These are phyloP conservation scores for Peniophora sp. DNA, from an alignment of 1,284 basidiomycete genomes.

Conservation along the genomic window DNA sequence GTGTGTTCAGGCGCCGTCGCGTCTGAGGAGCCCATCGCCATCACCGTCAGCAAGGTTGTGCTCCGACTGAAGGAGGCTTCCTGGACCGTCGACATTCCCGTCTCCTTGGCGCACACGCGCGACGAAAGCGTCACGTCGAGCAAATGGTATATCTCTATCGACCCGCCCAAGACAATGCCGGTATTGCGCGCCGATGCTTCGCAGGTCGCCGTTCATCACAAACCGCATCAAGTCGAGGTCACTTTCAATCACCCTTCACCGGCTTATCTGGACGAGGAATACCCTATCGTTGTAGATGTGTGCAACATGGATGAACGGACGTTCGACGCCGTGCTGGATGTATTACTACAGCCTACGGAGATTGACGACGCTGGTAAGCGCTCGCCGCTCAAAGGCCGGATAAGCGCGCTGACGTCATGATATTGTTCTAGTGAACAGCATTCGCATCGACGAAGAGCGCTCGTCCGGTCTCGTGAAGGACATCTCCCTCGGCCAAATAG, in stretches of 20 bases:
- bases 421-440: slow-evolving; percentile 48
- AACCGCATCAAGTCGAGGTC: slow-evolving; percentile 51
- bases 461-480: slow-evolving; percentile 71
- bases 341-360: slow-evolving; percentile 73
- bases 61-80: slow-evolving; percentile 44
- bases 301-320: slow-evolving; percentile 61
- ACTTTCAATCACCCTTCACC: slow-evolving; percentile 50
- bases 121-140: slow-evolving; percentile 22
- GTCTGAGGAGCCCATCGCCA: slow-evolving; percentile 34
- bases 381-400: neutral
- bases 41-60: slow-evolving; percentile 46
- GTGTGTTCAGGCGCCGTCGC: slow-evolving; percentile 50
- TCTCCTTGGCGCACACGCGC: slow-evolving; percentile 32
- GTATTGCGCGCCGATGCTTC: slow-evolving; percentile 40
- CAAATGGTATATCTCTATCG: slow-evolving; percentile 49
- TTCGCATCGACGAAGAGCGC: slow-evolving; percentile 50
- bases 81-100: slow-evolving; percentile 59
- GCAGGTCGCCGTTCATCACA: slow-evolving; percentile 57
- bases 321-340: slow-evolving; percentile 61
- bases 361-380: slow-evolving; percentile 60
- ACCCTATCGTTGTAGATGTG: slow-evolving; percentile 61
- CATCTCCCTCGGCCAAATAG: slow-evolving; percentile 52
- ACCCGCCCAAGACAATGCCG: slow-evolving; percentile 43
- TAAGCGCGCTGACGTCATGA: no score
- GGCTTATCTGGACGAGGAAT: slow-evolving; percentile 73